Base-by-base conservation (phyloP, 108 stramenopile genomes). In the Licmophora abbreviata region DNA sequence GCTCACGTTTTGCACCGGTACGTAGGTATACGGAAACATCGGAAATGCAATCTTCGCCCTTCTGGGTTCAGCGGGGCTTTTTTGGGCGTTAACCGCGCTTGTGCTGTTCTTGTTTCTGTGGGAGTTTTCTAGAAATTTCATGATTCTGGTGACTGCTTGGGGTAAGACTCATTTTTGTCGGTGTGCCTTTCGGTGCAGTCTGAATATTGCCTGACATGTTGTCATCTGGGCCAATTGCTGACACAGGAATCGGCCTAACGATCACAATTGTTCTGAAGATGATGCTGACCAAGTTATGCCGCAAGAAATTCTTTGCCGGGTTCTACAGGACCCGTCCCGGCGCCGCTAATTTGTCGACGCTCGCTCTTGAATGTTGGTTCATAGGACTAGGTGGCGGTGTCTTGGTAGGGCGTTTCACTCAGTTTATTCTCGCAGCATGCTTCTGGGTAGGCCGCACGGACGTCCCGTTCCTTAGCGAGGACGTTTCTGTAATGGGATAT, bases 351-450 rank as follows among this genome's bases (percentile, higher is more conserved):
- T 26, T 66, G 22, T 18, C 44, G 3, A 25, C 58, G 0, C 32
- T 64, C 1, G 58, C 61, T 18, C 34, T 64, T 29, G 69, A 71
- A 41, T 59, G 58, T 28, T 73, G 71, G 71, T 64, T 55, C 49
- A 51, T 67, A 54, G 65, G 65, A 12, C 29, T 66, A 24, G 71
- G 59, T n/a, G 65, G 63, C 25, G 52, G 60, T 9, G 61, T 73
- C 1, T 37, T 73, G 14, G 17, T 73, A 6, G 65, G 59, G 17
- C 31, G 67, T 36, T 17, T 68, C 26, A 26, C 51, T 27, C 51
- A 64, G 55, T 67, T 67, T 46, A 35, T 67, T 5, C 49, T 67
- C 5, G 67, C 55, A 14, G 36, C 67, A 2, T 30, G 33, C 7
- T 68, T 61, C 51, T 68, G 60, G 60, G 37, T 56, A 9, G 67